Evolutionary conservation across 371 early-diverging fungal species (phyloP), one percentile per base, ranked within the genome.

Genomic region (Rhizopus sp.): DNA sequence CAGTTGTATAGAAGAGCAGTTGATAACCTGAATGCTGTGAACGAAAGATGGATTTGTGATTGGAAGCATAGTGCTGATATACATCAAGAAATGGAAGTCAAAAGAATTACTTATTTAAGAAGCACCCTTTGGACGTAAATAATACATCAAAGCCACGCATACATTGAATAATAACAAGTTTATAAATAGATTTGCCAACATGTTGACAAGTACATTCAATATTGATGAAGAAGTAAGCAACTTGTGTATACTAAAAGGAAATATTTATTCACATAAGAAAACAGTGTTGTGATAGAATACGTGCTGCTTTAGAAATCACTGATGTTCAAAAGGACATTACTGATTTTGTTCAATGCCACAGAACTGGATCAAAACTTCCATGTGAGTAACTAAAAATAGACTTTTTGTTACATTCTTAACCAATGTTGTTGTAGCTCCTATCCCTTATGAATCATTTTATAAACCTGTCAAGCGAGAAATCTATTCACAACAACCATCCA

Each of bases 71-170:
- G 66, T 13, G 70, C 75, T 40, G 63, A 74, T 56, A 48, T 60
- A 7, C 75, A 64, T 50, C 79, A 78, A 55, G 70, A 73, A 2
- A 66, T 78, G 74, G 79, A 78, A 50, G 62, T 71, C 6, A 68
- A 70, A 15, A 62, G 76, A 45, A 70, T 75, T 17, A 55, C 57
- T 40, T 73, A 70, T 56, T 53, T 78, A 30, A 63, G 72, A 61
- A 66, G 59, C 37, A 68, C 69, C 13, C 50, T 78, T 42, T 75
- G 76, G 64, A 58, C 76, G 68, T 73, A 71, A 68, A 69, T 64
- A 5, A 17, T 13, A 9, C n/a, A 47, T 34, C 13, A 15, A 15
- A n/a, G 51, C 2, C 23, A 16, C 44, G 30, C 15, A 9, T 39
- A 9, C 12, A 31, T 33, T 15, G 30, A 5, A 37, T 7, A 41